phyloP scores from a whole-genome alignment of 257 asterid genomes.

The Nyctanthes arbortristis region DNA sequence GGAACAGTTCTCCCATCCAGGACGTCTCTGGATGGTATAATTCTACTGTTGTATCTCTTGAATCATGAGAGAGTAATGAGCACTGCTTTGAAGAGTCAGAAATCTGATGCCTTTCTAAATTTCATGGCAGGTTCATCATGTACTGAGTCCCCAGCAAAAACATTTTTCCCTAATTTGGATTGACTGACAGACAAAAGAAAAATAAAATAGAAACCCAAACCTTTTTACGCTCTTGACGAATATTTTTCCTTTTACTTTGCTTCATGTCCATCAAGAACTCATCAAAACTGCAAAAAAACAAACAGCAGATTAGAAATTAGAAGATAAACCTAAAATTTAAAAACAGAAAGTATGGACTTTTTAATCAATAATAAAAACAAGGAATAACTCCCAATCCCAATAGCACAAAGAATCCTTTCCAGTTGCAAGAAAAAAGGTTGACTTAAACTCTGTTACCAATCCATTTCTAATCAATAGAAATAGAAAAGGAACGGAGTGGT shows the following conservation, averaged over 20 bases:
- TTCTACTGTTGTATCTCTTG: not conserved
- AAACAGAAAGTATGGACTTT: not conserved
- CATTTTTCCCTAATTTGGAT: slow-evolving; percentile 3
- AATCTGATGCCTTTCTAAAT: slow-evolving; percentile 3
- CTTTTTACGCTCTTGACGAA: slow-evolving; percentile 99
- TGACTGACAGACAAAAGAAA: not conserved
- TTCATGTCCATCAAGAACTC: slow-evolving; percentile 97
- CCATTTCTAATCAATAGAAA: too few relatives aligned
- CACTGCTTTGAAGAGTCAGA: not conserved
- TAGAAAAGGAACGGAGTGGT: too few relatives aligned
- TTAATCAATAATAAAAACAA: not conserved
- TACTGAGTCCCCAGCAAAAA: not conserved
- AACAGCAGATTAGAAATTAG: slow-evolving; percentile 23
- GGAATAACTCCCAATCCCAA: not conserved
- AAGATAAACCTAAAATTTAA: slow-evolving; percentile 9
- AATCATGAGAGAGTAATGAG: not conserved
- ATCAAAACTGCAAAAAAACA: slow-evolving; percentile 63
- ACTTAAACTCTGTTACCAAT: too few relatives aligned
- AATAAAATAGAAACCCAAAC: slow-evolving; percentile 29
- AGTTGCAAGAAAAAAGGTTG: not conserved
- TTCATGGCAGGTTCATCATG: slow-evolving; percentile 9
- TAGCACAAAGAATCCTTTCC: not conserved
- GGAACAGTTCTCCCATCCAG: not conserved
- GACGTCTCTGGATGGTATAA: not conserved
- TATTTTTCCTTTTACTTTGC: slow-evolving; percentile 91